phyloP scores from a whole-genome alignment of 2,329 filamentous ascomycete species.

The Colletotrichum coccodes region DNA sequence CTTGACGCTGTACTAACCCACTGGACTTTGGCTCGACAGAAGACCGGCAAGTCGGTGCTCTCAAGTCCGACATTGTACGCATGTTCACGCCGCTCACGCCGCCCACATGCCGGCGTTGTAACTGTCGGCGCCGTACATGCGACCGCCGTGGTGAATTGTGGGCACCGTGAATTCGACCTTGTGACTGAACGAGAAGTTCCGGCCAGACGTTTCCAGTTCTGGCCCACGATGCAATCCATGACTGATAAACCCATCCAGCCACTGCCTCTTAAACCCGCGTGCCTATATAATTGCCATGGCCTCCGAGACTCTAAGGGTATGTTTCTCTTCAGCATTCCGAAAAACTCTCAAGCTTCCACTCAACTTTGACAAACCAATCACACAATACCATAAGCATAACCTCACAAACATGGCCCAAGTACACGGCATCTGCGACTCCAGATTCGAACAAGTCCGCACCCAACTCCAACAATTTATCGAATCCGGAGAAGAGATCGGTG shows the following conservation, averaged over 20 bases:
- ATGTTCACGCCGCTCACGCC: too few species aligned
- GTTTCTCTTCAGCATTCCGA: background rate
- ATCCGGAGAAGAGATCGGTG: conserved; percentile 53
- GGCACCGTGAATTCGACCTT: too few species aligned
- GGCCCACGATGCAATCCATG: background rate
- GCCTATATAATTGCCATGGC: background rate
- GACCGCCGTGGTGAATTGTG: background rate
- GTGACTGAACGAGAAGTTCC: background rate
- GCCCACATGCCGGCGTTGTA: background rate
- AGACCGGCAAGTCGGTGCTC: background rate
- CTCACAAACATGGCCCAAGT: conserved; percentile 43
- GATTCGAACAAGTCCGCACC: conserved; percentile 46
- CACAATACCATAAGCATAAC: background rate
- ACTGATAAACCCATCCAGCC: background rate
- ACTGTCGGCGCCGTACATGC: background rate
- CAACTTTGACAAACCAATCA: background rate
- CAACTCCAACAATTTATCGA: conserved; percentile 46
- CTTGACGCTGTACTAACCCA: background rate
- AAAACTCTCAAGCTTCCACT: background rate
- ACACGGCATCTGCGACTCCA: conserved; percentile 40
- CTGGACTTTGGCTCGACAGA: background rate
- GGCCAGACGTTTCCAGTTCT: background rate
- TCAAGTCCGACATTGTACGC: background rate
- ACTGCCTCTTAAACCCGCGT: background rate
- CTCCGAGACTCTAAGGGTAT: too few species aligned